Evolutionary conservation across 495 filamentous ascomycete species (phyloP), one percentile per base, ranked within the genome.

Genomic region (Penicillium chermesinum): DNA sequence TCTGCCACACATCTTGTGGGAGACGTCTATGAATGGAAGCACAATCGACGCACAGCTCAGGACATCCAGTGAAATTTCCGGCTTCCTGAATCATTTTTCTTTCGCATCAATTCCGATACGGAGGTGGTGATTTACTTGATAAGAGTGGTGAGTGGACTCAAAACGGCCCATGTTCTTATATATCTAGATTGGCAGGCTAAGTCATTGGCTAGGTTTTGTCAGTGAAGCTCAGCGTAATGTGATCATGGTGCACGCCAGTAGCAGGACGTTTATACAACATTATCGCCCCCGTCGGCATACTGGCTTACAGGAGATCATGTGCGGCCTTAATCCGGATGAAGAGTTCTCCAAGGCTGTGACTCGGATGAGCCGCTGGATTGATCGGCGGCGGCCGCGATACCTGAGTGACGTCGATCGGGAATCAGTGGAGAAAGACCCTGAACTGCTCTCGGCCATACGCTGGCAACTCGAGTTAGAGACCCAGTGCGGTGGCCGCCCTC

Each of bases 141-240:
- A 41, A 46, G 18, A 58, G 21, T 16, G 38, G 25, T 51, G 38
- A 44, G 22, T 49, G 16, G 32, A 21, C 4, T 30, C 25, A 30
- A 30, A 4, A 5, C 10, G 5, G 5, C 25, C 25, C 4, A 30
- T 4, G 25, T 30, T 30, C 25, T 30, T 4, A 30, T 30, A 10
- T 30, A 4, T 30, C 25, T 10, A 30, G 25, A 30, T 30, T 4
- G 25, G 25, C 25, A 4, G 25, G 25, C 25, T 30, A 4, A 30
- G 5, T 30, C 4, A 5, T 10, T 30, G n/a, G n/a, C 25, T 30
- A 30, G 25, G 25, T 30, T 30, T 30, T 30, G 55, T 72, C 17
- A 71, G 65, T 49, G 64, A 72, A 48, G 60, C 59, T 35, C 53
- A 70, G 46, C 55, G 64, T 41, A 72, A 71, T 49, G 35, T 72